These are phyloP conservation scores for Fusarium kyushuense DNA, from an alignment of 2,329 filamentous ascomycete genomes.

Conservation along the genomic window DNA sequence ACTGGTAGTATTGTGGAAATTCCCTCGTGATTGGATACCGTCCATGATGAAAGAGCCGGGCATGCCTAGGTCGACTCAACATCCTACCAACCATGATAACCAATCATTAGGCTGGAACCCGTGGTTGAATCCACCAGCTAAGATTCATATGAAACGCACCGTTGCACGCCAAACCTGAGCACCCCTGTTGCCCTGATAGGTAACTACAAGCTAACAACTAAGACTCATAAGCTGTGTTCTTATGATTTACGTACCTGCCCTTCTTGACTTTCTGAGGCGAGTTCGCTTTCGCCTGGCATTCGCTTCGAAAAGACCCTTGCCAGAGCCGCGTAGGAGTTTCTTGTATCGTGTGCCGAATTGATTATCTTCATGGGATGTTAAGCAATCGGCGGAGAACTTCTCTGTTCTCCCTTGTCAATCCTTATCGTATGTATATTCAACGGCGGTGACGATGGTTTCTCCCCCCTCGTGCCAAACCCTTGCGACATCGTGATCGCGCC, in stretches of 20 bases:
- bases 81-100: slow-evolving; percentile 28
- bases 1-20: slow-evolving; percentile 5
- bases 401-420: slow-evolving; percentile 26
- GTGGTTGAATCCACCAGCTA: slow-evolving; percentile 26
- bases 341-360: background rate
- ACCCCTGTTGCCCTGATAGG: slow-evolving; percentile 26
- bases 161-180: slow-evolving; percentile 37
- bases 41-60: slow-evolving; percentile 23
- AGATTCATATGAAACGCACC: slow-evolving; percentile 41
- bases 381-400: slow-evolving; percentile 3
- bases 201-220: slow-evolving; percentile 2
- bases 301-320: background rate
- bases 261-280: slow-evolving; percentile 24
- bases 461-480: slow-evolving; percentile 7
- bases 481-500: slow-evolving; percentile 1
- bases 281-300: slow-evolving; percentile 7
- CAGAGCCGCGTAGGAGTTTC: background rate
- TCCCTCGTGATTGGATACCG: slow-evolving; percentile 30
- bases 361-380: slow-evolving; percentile 14
- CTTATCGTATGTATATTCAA: slow-evolving; percentile 33
- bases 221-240: slow-evolving; percentile 3
- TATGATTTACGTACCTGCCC: slow-evolving; percentile 22
- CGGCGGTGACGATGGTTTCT: slow-evolving; percentile 15
- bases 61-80: slow-evolving; percentile 5
- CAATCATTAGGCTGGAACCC: slow-evolving; percentile 14